A percentile compares a stretch with the other conserved stretches of the same genome.
These are phyloP conservation scores for Theobroma cacao DNA, from an alignment of 345 rosid species.

Conservation along the genomic window DNA sequence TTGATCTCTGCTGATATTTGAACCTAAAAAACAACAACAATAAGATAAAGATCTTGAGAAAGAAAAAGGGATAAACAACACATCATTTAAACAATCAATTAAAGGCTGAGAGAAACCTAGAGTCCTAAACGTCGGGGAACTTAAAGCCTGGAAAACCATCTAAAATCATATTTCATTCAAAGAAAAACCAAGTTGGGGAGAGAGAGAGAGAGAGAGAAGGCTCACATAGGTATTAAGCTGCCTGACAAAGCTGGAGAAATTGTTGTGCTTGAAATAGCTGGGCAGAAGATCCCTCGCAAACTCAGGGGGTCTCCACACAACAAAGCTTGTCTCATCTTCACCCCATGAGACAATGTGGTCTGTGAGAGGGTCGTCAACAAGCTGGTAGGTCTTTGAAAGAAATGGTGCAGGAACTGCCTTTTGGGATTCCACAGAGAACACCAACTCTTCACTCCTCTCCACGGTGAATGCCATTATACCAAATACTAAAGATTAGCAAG, in stretches of 20 bases:
- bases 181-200: background rate
- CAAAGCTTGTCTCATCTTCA: slow-evolving; percentile 44
- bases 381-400: slow-evolving; percentile 54
- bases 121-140: background rate
- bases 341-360: slow-evolving; percentile 68
- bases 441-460: slow-evolving; percentile 24
- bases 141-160: background rate
- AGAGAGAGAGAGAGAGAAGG: background rate
- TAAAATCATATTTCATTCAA: background rate
- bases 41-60: background rate
- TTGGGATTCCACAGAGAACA: slow-evolving; percentile 13
- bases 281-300: slow-evolving; percentile 58
- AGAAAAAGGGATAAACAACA: background rate
- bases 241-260: slow-evolving; percentile 54
- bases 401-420: slow-evolving; percentile 56
- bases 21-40: background rate
- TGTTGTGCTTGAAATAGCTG: slow-evolving; percentile 52
- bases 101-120: background rate
- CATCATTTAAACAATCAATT: background rate
- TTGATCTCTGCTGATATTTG: background rate
- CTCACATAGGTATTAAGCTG: slow-evolving; percentile 53
- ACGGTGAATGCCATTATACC: slow-evolving; percentile 10
- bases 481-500: background rate
- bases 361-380: slow-evolving; percentile 56
- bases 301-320: slow-evolving; percentile 62